Evolutionary conservation across 306 rosid genomes (phyloP), one percentile per base, ranked within the genome.

Genomic region (Lathyrus oleraceus): DNA sequence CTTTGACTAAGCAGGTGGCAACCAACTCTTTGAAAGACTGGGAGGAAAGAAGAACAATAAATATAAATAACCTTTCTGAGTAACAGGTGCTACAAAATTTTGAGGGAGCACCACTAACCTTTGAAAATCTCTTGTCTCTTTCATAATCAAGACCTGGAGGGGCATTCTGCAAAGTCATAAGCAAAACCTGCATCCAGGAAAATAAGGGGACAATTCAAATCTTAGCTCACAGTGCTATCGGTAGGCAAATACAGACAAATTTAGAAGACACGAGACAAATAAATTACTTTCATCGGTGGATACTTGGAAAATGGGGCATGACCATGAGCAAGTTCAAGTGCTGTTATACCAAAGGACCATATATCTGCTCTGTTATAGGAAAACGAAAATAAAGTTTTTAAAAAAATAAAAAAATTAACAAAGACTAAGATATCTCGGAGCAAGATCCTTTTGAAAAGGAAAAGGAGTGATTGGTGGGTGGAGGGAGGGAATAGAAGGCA

Each of bases 341-440:
- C 98, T 52, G 98, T 93, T 87, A 93, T 93, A 74, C 98, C 98
- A 79, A 93, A 84, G 70, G 98, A 93, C 98, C 98, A 93, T 58
- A 90, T 88, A 80, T 93, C 98, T 65, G 96, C 98, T 81, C 98
- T 93, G 93, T 84, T 84, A 85, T 70, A 72, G 58, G 61, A 71
- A 19, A 43, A 20, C n/a, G 56, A 58, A 57, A 60, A 44, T 47
- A 51, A 16, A n/a, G n/a, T n/a, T n/a, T n/a, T n/a, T n/a, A n/a
- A n/a, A n/a, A n/a, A n/a, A 48, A 13, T 14, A 70, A 67, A 13
- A 47, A 74, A 67, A 17, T 39, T 63, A 47, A 61, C 52, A 59
- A 47, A 59, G 59, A n/a, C 32, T 45, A 44, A 27, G 54, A 65
- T 23, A 71, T 40, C 17, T 40, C 73, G 36, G 28, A 59, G 68